Evolutionary conservation across 2,329 filamentous ascomycete species (phyloP), one percentile per base, ranked within the genome.

Genomic region (Beauveria varroae): DNA sequence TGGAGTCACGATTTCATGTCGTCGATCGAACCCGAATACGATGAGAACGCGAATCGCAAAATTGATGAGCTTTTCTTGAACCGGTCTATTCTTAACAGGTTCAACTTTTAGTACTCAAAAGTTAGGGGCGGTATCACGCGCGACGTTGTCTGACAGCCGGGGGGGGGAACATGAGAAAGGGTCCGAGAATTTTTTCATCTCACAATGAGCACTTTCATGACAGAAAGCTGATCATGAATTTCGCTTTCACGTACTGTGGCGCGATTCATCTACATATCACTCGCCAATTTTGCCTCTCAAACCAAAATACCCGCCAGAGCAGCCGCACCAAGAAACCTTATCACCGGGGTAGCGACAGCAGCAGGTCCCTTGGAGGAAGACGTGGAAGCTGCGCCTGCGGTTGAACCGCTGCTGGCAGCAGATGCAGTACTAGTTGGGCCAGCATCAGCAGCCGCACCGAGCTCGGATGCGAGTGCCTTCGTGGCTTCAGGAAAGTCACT

Each of bases 401-500:
- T 54, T 20, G 57, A 60, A 10, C 43, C 50, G n/a, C 41, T 56
- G 22, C 30, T 50, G 6, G 59, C 30, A n/a, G 49, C 57, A 37
- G 57, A 60, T 41, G 34, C 46, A 3, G 59, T 37, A 37, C 43
- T 44, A 34, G 52, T 56, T 3, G 59, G 28, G 9, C 41, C 44
- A 44, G 52, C 34, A 34, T 28, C 34, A 26, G 20, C 46, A 20
- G 52, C 59, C 16, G 50, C 58, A 14, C 51, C 58, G 3, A 61
- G 59, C 20, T 61, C 59, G 16, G 59, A 61, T 6, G 59, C 59
- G 12, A 61, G 59, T 9, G 59, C 59, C 52, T 61, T 50, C n/a
- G 59, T 61, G 14, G 59, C 59, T 30, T 50, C 52, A 0, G 59
- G 52, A 12, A 56, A 44, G 46, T 61, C 59, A 16, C 52, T 28